Conservation (phyloP, 805 yeast species). For the Pichia scutulata region DNA sequence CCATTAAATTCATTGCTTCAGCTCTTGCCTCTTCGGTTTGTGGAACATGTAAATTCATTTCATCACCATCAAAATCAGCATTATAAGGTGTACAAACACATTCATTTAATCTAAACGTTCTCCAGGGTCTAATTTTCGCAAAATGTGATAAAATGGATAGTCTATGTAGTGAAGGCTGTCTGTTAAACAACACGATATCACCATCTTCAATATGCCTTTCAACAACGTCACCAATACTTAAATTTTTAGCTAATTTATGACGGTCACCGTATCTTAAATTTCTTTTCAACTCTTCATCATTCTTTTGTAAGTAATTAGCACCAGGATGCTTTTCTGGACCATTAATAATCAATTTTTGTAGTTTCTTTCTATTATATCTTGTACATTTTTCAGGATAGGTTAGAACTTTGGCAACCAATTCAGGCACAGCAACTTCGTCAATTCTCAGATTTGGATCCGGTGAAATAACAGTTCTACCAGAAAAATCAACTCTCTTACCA, state of each 20-base stretch:
- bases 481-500: conserved; percentile 97
- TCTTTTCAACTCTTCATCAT: conserved; percentile 77
- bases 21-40: conserved; percentile 99
- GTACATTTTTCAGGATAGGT: conserved; percentile 96
- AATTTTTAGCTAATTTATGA: conserved; percentile 60
- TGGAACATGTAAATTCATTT: conserved; percentile 97
- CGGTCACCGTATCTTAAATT: conserved; percentile 87
- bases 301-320: conserved; percentile 83
- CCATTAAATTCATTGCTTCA: conserved; percentile 98
- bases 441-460: conserved; percentile 95
- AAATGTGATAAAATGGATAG: conserved; percentile 90
- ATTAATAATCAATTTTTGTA: conserved; percentile 63
- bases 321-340: conserved; percentile 95
- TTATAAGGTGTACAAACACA: conserved; percentile 99
- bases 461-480: conserved; percentile 96
- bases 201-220: conserved; percentile 98
- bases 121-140: conserved; percentile 95
- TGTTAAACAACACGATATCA: conserved; percentile 88
- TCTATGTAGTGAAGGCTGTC: conserved; percentile 97
- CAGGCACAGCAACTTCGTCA: conserved; percentile 98
- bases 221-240: conserved; percentile 84
- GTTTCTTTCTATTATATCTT: conserved; percentile 71
- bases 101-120: conserved; percentile 93
- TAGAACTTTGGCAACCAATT: conserved; percentile 87
- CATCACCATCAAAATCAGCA: conserved; percentile 99